These are phyloP conservation scores for Withania somnifera DNA, from an alignment of 305 asterid genomes.

Conservation along the genomic window DNA sequence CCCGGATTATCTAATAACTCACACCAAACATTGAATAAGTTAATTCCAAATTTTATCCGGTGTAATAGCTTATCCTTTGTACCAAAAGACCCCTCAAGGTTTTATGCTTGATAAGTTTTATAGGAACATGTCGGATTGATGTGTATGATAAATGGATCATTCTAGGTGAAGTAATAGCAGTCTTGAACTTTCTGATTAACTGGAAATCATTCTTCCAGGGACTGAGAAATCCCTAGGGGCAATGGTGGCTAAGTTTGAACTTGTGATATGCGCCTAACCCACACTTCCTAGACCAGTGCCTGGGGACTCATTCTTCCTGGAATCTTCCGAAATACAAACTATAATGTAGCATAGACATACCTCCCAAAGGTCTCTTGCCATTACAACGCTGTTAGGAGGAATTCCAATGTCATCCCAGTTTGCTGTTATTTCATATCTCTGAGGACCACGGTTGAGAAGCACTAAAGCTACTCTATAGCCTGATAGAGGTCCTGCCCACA, in stretches of 20 bases:
- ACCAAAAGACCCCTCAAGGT: too few species aligned
- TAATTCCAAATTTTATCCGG: too few species aligned
- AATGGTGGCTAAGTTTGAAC: too few species aligned
- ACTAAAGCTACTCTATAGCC: conserved; percentile 55
- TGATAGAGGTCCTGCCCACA: conserved; percentile 84
- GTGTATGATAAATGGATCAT: background rate
- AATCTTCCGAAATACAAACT: background rate
- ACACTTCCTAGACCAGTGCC: background rate
- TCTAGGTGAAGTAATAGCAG: background rate
- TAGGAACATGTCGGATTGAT: background rate
- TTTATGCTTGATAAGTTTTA: background rate
- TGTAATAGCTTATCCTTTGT: too few species aligned
- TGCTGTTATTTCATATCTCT: conserved; percentile 34
- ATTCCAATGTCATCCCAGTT: conserved; percentile 78
- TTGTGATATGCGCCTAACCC: too few species aligned
- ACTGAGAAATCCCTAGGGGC: background rate
- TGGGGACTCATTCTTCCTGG: background rate
- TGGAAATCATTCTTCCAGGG: background rate
- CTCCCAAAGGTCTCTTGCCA: conserved; percentile 78
- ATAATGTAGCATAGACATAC: conserved; percentile 10
- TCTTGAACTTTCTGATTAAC: background rate
- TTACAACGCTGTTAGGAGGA: conserved; percentile 33
- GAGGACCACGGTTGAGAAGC: conserved; percentile 52
- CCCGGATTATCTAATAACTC: too few species aligned
- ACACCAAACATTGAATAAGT: too few species aligned